Conservation (phyloP, 2,329 filamentous ascomycete genomes). For the Cladobotryum protrusum region DNA sequence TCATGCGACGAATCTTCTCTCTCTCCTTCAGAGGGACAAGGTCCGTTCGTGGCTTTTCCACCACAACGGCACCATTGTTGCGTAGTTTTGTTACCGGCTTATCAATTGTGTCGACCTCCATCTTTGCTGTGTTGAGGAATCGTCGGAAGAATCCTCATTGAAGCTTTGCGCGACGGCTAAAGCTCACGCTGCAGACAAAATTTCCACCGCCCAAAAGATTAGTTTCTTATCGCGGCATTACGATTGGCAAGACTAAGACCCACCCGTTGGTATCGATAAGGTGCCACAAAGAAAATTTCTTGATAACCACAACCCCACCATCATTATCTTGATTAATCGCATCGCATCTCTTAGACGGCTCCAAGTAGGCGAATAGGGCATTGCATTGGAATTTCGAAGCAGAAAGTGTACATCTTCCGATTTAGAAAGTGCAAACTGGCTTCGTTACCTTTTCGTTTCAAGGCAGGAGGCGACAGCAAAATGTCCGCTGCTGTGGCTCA, state of each 20-base stretch:
- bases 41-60: slow-evolving; percentile 44
- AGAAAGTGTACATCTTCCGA: too few relatives aligned
- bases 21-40: slow-evolving; percentile 47
- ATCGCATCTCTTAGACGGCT: neutral
- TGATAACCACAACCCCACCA: slow-evolving; percentile 35
- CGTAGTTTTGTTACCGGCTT: slow-evolving; percentile 31
- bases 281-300: slow-evolving; percentile 31
- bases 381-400: neutral
- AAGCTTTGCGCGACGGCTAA: slow-evolving; percentile 2
- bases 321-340: slow-evolving; percentile 18
- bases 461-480: slow-evolving; percentile 65
- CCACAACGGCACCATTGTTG: slow-evolving; percentile 44
- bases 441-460: slow-evolving; percentile 80
- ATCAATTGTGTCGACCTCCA: slow-evolving; percentile 33
- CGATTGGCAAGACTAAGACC: slow-evolving; percentile 19
- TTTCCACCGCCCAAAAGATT: slow-evolving; percentile 25
- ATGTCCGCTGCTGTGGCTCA: slow-evolving; percentile 69
- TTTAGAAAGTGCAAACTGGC: slow-evolving; percentile 45
- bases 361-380: too few relatives aligned
- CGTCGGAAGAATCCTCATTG: slow-evolving; percentile 1
- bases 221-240: slow-evolving; percentile 19
- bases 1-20: slow-evolving; percentile 45
- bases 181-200: slow-evolving; percentile 23
- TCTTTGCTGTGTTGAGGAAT: slow-evolving; percentile 19
- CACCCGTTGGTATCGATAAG: slow-evolving; percentile 28